Conservation (phyloP, 768 basidiomycete genomes). For the Leccinum broughii region DNA sequence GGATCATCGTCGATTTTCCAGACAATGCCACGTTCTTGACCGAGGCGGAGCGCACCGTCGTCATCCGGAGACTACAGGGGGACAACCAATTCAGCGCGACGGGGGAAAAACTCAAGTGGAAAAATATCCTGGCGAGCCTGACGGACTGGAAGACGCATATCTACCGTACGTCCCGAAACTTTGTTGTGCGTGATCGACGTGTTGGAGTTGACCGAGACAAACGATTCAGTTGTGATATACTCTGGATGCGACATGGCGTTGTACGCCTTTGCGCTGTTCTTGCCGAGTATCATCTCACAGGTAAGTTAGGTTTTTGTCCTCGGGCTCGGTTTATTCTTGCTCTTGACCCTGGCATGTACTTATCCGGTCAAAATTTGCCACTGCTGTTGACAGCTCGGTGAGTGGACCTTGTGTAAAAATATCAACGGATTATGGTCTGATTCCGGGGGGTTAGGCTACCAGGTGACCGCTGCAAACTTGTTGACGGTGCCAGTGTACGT, state of each 20-base stretch:
- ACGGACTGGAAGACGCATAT: conserved; percentile 78
- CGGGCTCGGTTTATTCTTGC: not conserved
- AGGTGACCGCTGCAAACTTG: conserved; percentile 72
- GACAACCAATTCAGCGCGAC: conserved; percentile 75
- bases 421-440: conserved; percentile 1
- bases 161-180: conserved; percentile 11
- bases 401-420: conserved; percentile 3
- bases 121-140: conserved; percentile 59
- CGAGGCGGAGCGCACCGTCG: conserved; percentile 64
- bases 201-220: not conserved
- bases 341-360: not conserved
- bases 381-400: conserved; percentile 40
- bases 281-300: conserved; percentile 76
- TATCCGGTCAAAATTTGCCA: not conserved
- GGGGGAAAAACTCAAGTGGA: conserved; percentile 59
- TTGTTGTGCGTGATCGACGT: not conserved
- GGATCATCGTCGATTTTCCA: conserved; percentile 82
- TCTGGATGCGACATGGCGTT: conserved; percentile 61
- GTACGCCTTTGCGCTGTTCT: conserved; percentile 79
- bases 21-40: conserved; percentile 77
- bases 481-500: conserved; percentile 77
- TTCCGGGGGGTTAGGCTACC: conserved; percentile 46
- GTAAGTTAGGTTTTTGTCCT: conserved; percentile 29
- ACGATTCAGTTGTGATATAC: conserved; percentile 53
- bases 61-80: conserved; percentile 62